Evolutionary conservation across 2,329 filamentous ascomycete genomes (phyloP).

Genomic region (Penicillium decumbens): DNA sequence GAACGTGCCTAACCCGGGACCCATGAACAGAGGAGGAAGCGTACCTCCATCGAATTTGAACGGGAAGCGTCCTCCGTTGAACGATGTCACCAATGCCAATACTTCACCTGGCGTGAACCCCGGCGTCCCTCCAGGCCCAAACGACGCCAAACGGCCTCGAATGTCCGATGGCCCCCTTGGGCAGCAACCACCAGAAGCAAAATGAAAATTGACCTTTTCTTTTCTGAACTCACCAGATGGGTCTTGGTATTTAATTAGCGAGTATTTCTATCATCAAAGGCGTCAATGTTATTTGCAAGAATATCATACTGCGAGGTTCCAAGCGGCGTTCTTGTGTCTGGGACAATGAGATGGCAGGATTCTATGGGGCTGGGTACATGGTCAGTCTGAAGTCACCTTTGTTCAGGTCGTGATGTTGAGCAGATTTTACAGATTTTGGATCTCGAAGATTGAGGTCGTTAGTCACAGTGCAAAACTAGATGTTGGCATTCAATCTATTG

Average conservation of each 20-base stretch:
- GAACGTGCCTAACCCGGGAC: slow-evolving; percentile 21
- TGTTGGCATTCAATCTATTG: neutral
- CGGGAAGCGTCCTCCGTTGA: slow-evolving; percentile 43
- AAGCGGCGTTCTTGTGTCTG: slow-evolving; percentile 2
- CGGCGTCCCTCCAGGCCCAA: slow-evolving; percentile 23
- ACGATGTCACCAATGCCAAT: slow-evolving; percentile 43
- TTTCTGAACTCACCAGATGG: neutral
- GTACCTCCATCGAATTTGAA: slow-evolving; percentile 32
- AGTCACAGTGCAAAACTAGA: neutral
- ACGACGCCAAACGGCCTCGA: slow-evolving; percentile 33
- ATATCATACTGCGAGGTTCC: neutral
- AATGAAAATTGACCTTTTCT: slow-evolving; percentile 8
- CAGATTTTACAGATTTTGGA: neutral
- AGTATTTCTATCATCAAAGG: slow-evolving; percentile 4
- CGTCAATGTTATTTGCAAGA: slow-evolving; percentile 1
- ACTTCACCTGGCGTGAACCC: slow-evolving; percentile 14
- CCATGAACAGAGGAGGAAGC: slow-evolving; percentile 18
- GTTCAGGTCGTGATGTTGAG: neutral
- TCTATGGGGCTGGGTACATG: no score
- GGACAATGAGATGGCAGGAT: neutral
- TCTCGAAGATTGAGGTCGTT: neutral
- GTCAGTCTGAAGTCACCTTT: neutral
- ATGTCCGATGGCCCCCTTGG: slow-evolving; percentile 19
- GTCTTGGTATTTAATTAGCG: slow-evolving; percentile 10
- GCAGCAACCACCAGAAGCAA: slow-evolving; percentile 17